Base-by-base conservation (phyloP, 257 asterid genomes). In the Pogostemon cablin region DNA sequence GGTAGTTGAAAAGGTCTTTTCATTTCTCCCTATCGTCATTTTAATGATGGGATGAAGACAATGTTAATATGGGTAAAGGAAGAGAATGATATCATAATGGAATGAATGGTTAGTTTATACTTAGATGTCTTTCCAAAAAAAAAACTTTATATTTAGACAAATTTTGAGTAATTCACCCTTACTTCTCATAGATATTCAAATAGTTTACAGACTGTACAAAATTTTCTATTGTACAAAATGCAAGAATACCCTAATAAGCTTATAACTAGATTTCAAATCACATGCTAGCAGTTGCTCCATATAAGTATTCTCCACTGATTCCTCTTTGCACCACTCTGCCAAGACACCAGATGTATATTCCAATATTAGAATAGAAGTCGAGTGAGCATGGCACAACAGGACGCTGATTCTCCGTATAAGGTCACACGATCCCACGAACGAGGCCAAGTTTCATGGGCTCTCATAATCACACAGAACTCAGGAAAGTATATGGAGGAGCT, bases 401-500 rank as follows among this genome's bases (percentile, higher is more conserved):
- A 7, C 5, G 3, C 32, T n/a, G 8, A 15, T 62, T 53, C 6
- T 5, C 54, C 25, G 20, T 2, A 55, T 37, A 9, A 6, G 20
- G 46, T 20, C 11, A 34, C 32, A 25, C 39, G 1, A n/a, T n/a
- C 65, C 9, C 12, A 39, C 60, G 32, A 25, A 55, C 6, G 20
- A 17, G 7, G 60, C 49, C 10, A 34, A 6, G 4, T 11, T 54
- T 9, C 40, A 10, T n/a, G 48, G n/a, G 63, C 63, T 69, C 7
- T 9, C 2, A 38, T 9, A 59, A 34, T 44, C 40, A 6, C 9
- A 1, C 8, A 32, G 5, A 20, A 54, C 56, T 9, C 15, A 65
- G 3, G 62, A 2, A 17, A 41, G 4, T 35, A 61, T 8, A 47
- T 40, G 7, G 9, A 8, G 25, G 50, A 75, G 62, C 72, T 89